phyloP scores from a whole-genome alignment of 352 stramenopile genomes.

The Globisporangium yorkense region DNA sequence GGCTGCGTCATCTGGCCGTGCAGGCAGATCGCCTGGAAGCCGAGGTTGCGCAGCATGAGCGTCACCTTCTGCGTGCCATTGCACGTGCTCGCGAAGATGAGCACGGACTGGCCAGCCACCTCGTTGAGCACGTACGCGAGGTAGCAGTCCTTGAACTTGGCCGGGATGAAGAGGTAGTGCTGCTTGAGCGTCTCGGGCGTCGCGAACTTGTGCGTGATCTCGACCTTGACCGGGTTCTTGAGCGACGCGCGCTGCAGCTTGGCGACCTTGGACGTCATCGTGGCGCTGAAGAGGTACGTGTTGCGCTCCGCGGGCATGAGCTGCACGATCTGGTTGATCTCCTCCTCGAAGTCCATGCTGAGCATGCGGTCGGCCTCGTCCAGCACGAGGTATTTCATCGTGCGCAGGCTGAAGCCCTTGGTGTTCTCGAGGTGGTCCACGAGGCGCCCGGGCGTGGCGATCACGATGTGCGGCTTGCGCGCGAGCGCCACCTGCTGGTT shows the following conservation, averaged over 20 bases:
- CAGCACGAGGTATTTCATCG: constrained; percentile 90
- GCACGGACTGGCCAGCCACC: constrained; percentile 94
- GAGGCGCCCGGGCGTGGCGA: constrained; percentile 90
- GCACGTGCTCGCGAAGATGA: constrained; percentile 99
- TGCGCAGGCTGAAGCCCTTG: constrained; percentile 92
- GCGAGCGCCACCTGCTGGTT: constrained; percentile 96
- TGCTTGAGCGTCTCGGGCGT: constrained; percentile 97
- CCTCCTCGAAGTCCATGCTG: constrained; percentile 97
- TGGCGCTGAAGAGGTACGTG: constrained; percentile 99
- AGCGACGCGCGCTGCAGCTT: constrained; percentile 98
- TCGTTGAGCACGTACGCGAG: constrained; percentile 98
- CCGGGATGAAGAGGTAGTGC: constrained; percentile 98
- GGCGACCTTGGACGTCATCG: constrained; percentile 98
- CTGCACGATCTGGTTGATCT: constrained; percentile 98
- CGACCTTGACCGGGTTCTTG: constrained; percentile 94
- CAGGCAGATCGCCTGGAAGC: constrained; percentile 97
- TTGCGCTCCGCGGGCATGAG: constrained; percentile 91
- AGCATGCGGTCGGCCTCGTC: constrained; percentile 96
- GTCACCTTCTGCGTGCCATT: constrained; percentile 95
- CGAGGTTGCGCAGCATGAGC: constrained; percentile 97
- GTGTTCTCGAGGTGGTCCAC: constrained; percentile 96
- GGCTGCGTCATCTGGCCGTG: constrained; percentile 98
- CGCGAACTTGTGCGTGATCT: constrained; percentile 97
- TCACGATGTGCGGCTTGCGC: constrained; percentile 95
- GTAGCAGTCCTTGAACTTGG: constrained; percentile 99